phyloP scores from a whole-genome alignment of 805 yeast species.

The Candida vartiovaarae region DNA sequence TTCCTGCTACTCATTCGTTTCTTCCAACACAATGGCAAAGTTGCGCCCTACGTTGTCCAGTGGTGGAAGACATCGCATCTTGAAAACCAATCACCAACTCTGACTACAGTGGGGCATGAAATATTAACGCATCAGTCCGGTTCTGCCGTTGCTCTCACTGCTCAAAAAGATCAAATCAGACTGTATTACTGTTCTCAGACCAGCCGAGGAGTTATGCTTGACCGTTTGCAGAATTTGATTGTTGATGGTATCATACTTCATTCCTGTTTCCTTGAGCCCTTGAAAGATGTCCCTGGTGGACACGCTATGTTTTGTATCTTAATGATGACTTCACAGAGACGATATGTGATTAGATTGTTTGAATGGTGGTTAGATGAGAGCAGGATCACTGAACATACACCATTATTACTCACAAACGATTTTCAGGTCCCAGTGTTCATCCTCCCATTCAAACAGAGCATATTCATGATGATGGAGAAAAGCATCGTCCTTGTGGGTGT shows the following conservation, averaged over 20 bases:
- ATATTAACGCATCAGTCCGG: slow-evolving; percentile 34
- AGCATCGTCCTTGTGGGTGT: slow-evolving; percentile 31
- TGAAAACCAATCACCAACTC: slow-evolving; percentile 13
- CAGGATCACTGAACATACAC: slow-evolving; percentile 27
- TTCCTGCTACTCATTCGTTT: slow-evolving; percentile 33
- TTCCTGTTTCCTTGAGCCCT: slow-evolving; percentile 36
- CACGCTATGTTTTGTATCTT: slow-evolving; percentile 31
- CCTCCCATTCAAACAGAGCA: slow-evolving; percentile 32
- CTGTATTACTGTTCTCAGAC: slow-evolving; percentile 32
- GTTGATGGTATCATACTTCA: slow-evolving; percentile 36
- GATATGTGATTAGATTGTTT: slow-evolving; percentile 32
- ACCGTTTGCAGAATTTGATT: slow-evolving; percentile 31
- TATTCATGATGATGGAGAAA: slow-evolving; percentile 32
- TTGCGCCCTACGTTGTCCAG: slow-evolving; percentile 38
- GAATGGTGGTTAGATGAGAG: slow-evolving; percentile 35
- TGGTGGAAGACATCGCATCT: slow-evolving; percentile 35
- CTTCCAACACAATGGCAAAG: slow-evolving; percentile 16
- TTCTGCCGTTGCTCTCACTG: slow-evolving; percentile 30
- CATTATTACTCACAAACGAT: slow-evolving; percentile 32
- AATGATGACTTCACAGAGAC: slow-evolving; percentile 30
- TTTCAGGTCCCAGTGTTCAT: slow-evolving; percentile 38
- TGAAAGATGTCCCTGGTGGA: slow-evolving; percentile 17
- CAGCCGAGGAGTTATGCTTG: slow-evolving; percentile 31
- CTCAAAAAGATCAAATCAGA: slow-evolving; percentile 31
- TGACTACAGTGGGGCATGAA: slow-evolving; percentile 20